These are phyloP conservation scores for Corymbia calophylla DNA, from an alignment of 441 rosid species.

Conservation along the genomic window DNA sequence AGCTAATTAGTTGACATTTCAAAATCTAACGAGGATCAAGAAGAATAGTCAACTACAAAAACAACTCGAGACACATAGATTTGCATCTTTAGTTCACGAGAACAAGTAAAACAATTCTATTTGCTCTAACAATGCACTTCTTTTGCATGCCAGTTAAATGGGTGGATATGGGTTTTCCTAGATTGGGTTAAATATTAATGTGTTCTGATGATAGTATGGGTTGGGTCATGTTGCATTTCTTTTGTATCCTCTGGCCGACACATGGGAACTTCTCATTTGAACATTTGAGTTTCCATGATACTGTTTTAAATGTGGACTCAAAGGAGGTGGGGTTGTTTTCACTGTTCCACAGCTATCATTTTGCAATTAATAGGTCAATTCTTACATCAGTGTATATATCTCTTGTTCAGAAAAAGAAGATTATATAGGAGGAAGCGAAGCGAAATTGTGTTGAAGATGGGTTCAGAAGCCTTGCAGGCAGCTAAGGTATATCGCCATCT, in stretches of 20 bases:
- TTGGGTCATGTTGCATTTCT: not conserved
- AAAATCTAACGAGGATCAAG: no score
- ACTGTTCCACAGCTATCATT: not conserved
- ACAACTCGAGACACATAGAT: no score
- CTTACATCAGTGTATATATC: not conserved
- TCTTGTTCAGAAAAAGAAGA: not conserved
- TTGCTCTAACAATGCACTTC: no score
- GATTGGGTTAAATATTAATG: no score
- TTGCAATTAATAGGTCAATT: not conserved
- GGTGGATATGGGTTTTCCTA: no score
- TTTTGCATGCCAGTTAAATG: no score
- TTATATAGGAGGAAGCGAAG: not conserved
- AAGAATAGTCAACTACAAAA: no score
- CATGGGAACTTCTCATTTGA: not conserved
- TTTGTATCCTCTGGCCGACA: not conserved
- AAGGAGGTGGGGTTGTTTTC: not conserved
- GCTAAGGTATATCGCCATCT: conserved; percentile 59
- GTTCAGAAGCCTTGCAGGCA: conserved; percentile 31
- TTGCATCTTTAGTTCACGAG: no score
- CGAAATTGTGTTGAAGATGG: conserved; percentile 23
- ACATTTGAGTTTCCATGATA: not conserved
- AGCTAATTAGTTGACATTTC: no score
- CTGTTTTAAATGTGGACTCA: not conserved
- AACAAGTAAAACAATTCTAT: no score
- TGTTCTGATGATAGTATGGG: no score